Evolutionary conservation across 2,329 filamentous ascomycete genomes (phyloP).

Genomic region (Alternaria arborescens): DNA sequence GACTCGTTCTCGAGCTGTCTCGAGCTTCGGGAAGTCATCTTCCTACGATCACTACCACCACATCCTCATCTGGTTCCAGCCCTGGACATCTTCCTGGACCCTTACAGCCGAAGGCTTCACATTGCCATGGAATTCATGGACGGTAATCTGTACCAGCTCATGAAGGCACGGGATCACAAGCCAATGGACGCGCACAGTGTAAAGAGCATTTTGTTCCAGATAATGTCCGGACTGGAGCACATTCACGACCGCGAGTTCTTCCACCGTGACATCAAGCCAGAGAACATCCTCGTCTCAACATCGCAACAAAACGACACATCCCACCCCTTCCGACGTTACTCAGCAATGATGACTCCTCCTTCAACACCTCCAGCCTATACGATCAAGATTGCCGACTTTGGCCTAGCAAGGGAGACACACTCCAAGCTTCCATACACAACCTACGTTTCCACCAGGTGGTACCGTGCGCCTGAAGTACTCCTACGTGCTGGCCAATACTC

Average conservation of each 20-base stretch:
- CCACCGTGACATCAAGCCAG: conserved; percentile 98
- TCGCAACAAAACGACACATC: conserved; percentile 81
- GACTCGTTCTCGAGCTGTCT: conserved; percentile 90
- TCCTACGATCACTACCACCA: conserved; percentile 84
- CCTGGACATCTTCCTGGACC: conserved; percentile 97
- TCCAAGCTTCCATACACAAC: conserved; percentile 97
- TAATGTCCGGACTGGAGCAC: conserved; percentile 93
- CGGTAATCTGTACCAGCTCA: conserved; percentile 96
- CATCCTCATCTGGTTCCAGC: conserved; percentile 96
- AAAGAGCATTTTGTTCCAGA: conserved; percentile 98
- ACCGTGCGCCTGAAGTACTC: conserved; percentile 89
- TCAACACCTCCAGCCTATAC: conserved; percentile 93
- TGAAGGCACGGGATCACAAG: conserved; percentile 98
- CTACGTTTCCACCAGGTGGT: conserved; percentile 98
- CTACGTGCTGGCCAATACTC: conserved; percentile 96
- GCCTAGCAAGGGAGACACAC: conserved; percentile 94
- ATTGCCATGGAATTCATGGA: conserved; percentile 99
- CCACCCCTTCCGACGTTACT: conserved; percentile 92
- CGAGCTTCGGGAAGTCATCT: conserved; percentile 96
- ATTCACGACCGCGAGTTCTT: conserved; percentile 98
- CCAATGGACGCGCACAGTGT: conserved; percentile 87
- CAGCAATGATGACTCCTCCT: conserved; percentile 89
- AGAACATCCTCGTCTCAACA: conserved; percentile 97
- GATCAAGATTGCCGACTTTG: conserved; percentile 98
- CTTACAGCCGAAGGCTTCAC: conserved; percentile 93